phyloP scores from a whole-genome alignment of 2,329 filamentous ascomycete genomes.

The Penicillium olsonii region DNA sequence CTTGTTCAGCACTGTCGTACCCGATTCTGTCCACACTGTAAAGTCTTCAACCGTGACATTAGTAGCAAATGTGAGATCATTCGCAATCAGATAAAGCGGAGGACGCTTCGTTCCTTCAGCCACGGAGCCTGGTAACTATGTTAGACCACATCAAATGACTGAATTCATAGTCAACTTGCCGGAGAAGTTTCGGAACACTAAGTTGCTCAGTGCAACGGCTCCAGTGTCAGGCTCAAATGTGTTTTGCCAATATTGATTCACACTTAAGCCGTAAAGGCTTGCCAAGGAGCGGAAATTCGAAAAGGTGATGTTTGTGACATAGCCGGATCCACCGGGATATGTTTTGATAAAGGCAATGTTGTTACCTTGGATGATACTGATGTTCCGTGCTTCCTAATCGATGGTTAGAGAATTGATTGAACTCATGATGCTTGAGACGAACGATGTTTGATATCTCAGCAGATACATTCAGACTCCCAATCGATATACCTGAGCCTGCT shows the following conservation, averaged over 20 bases:
- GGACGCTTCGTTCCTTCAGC: conserved; percentile 31
- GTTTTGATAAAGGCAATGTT: conserved; percentile 44
- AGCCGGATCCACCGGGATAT: conserved; percentile 41
- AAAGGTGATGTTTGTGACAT: conserved; percentile 38
- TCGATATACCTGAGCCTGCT: conserved; percentile 39
- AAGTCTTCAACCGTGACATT: conserved; percentile 39
- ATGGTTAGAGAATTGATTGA: background rate
- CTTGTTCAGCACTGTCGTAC: conserved; percentile 30
- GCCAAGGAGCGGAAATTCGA: conserved; percentile 30
- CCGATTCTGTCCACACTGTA: conserved; percentile 35
- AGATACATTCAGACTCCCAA: conserved; percentile 37
- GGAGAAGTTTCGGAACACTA: conserved; percentile 30
- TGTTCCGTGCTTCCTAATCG: conserved; percentile 34
- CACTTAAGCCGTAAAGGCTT: conserved; percentile 26
- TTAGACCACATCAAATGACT: background rate
- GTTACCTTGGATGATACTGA: conserved; percentile 41
- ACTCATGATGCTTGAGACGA: background rate
- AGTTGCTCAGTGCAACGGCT: conserved; percentile 24
- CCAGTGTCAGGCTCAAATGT: conserved; percentile 26
- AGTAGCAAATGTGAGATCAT: conserved; percentile 32
- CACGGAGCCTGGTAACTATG: conserved; percentile 27
- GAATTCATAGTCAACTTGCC: background rate
- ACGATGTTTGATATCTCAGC: conserved; percentile 35
- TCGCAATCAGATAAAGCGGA: conserved; percentile 34
- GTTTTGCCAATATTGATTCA: conserved; percentile 32